Percentiles rank a stretch among this genome's conserved stretches.
Evolutionary conservation across 164 flowering plant genomes (phyloP).

Genomic region (Liriodendron chinense): DNA sequence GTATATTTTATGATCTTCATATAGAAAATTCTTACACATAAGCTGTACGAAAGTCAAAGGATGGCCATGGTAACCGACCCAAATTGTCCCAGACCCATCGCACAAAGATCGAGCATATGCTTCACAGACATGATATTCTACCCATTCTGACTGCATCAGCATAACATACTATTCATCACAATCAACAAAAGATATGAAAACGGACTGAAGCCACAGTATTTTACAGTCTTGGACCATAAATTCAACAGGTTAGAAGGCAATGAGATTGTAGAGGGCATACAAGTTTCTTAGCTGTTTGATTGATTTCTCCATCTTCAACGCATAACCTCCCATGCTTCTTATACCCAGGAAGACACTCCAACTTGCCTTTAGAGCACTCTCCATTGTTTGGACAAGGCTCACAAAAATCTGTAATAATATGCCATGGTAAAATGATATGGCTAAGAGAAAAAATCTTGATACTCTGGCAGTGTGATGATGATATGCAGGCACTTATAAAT

Average conservation of each 20-base stretch:
- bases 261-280: constrained; percentile 35
- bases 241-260: background rate
- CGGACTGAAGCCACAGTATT: background rate
- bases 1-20: background rate
- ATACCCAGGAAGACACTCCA: constrained; percentile 74
- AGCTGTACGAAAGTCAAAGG: constrained; percentile 10
- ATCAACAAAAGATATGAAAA: background rate
- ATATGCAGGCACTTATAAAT: no score
- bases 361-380: constrained; percentile 57
- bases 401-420: constrained; percentile 53
- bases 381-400: constrained; percentile 86
- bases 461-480: no score
- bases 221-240: background rate
- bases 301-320: constrained; percentile 77
- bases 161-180: background rate
- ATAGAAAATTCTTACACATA: background rate
- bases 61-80: constrained; percentile 55
- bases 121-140: constrained; percentile 60
- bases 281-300: constrained; percentile 66
- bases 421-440: constrained; percentile 9
- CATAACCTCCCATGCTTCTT: constrained; percentile 62
- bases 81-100: constrained; percentile 53
- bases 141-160: constrained; percentile 54
- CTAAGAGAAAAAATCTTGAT: background rate
- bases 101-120: constrained; percentile 57